These are phyloP conservation scores for Plasmopara muralis DNA, from an alignment of 352 stramenopile species.

Conservation along the genomic window DNA sequence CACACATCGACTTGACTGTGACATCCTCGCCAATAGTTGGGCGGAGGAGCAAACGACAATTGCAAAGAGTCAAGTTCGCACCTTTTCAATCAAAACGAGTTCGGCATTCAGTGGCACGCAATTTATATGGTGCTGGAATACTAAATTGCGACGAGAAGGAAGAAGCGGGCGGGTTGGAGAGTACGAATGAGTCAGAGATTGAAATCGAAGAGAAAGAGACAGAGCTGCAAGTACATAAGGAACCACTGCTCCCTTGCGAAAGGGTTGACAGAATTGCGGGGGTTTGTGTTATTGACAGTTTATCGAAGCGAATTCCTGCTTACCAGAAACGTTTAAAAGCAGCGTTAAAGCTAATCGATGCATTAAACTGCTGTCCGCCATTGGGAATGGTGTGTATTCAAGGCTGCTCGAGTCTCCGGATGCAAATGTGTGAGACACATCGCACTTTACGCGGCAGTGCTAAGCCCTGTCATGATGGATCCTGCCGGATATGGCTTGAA, in stretches of 20 bases:
- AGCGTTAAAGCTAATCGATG: conserved; percentile 50
- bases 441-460: conserved; percentile 9
- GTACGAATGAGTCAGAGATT: conserved; percentile 6
- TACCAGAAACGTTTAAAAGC: conserved; percentile 45
- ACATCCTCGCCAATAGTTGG: conserved; percentile 13
- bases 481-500: conserved; percentile 53
- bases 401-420: conserved; percentile 39
- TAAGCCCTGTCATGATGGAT: conserved; percentile 42
- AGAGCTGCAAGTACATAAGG: background rate
- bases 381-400: conserved; percentile 34
- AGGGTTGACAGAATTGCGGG: conserved; percentile 6
- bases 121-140: conserved; percentile 16
- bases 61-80: background rate
- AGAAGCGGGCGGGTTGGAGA: conserved; percentile 6
- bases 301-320: conserved; percentile 6
- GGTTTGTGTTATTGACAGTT: conserved; percentile 10
- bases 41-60: conserved; percentile 20
- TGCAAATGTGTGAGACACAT: conserved; percentile 49
- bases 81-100: conserved; percentile 12
- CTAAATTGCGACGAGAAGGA: conserved; percentile 13
- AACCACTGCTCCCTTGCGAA: background rate
- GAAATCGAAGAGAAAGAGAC: conserved; percentile 19
- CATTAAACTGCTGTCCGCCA: conserved; percentile 47
- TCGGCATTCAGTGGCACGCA: conserved; percentile 15
- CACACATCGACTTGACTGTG: conserved; percentile 15